Evolutionary conservation across 2,329 filamentous ascomycete genomes (phyloP).

Genomic region (Volutella citrinella): DNA sequence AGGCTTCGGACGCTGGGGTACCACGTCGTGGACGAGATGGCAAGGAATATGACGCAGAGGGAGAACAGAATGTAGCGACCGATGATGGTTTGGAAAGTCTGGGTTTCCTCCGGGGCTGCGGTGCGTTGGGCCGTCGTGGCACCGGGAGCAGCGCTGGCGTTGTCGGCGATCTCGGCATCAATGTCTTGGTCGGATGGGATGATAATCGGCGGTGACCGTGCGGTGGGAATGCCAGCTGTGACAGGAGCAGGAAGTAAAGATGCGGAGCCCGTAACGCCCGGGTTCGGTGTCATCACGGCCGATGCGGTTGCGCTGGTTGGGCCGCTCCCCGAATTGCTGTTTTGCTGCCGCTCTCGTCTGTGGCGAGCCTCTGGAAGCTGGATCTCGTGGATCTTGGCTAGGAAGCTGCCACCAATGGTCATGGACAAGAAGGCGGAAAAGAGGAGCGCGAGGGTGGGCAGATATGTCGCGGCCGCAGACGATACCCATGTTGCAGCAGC

Average conservation of each 20-base stretch:
- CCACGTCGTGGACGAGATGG: slow-evolving; percentile 60
- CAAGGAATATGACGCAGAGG: slow-evolving; percentile 55
- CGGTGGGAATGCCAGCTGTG: slow-evolving; percentile 28
- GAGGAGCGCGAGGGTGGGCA: slow-evolving; percentile 54
- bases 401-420: slow-evolving; percentile 54
- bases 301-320: slow-evolving; percentile 20
- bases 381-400: slow-evolving; percentile 58
- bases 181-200: slow-evolving; percentile 63
- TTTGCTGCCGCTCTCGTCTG: slow-evolving; percentile 37
- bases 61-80: slow-evolving; percentile 56
- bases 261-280: slow-evolving; percentile 22
- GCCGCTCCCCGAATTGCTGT: slow-evolving; percentile 18
- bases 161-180: slow-evolving; percentile 55
- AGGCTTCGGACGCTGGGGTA: slow-evolving; percentile 50
- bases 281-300: slow-evolving; percentile 22
- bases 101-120: slow-evolving; percentile 25
- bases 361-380: slow-evolving; percentile 55
- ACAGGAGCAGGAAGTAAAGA: slow-evolving; percentile 40
- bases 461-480: slow-evolving; percentile 52
- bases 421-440: slow-evolving; percentile 53
- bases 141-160: slow-evolving; percentile 34
- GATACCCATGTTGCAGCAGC: slow-evolving; percentile 55
- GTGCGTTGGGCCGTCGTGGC: slow-evolving; percentile 21
- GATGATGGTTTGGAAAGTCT: slow-evolving; percentile 54
- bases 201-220: slow-evolving; percentile 47